Evolutionary conservation across 2,329 filamentous ascomycete species (phyloP), one percentile per base, ranked within the genome.

Genomic region (Aspergillaceae sp.): DNA sequence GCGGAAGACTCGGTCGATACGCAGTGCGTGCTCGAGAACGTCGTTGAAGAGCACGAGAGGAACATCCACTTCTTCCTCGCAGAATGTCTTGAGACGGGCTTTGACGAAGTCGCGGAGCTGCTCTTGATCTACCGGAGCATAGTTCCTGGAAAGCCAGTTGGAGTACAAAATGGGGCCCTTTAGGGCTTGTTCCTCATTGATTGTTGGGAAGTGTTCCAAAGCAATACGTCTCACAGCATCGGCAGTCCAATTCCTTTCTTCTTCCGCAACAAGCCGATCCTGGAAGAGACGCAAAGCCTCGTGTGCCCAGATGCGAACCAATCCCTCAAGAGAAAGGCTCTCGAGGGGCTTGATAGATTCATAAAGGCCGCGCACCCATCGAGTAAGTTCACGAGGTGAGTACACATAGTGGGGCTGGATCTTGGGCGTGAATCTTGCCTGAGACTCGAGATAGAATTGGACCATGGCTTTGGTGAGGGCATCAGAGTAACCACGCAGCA

Each of bases 351-450:
- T 82, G 54, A 99, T 94, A 0, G 92, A 91, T 68, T 99, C 92
- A 58, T 99, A 98, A 19, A 99, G 79, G 71, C 94, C 92, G 55
- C 94, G 87, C 29, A 94, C 91, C 92, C 92, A 99, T 64, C 92
- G 80, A 8, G 94, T 98, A 59, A 99, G 76, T 66, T 99, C 92
- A 84, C 92, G 88, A 63, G 92, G 92, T 66, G 90, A 96, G 78
- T 99, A 99, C 40, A 99, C 90, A 64, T 99, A 99, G 66, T 98
- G 92, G 0, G 92, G 92, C 62, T 98, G 92, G 36, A 97, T 96
- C 69, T 94, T 85, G 5, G 92, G 86, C 7, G 92, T 98, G 63
- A 99, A 99, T 44, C 86, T 80, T 60, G 87, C 80, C 66, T 99
- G 94, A 7, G 92, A 98, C 64, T 95, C 88, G 29, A 94, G 74